These are phyloP conservation scores for Ustilago vetiveriae DNA, from an alignment of 1,284 basidiomycete species.

Conservation along the genomic window DNA sequence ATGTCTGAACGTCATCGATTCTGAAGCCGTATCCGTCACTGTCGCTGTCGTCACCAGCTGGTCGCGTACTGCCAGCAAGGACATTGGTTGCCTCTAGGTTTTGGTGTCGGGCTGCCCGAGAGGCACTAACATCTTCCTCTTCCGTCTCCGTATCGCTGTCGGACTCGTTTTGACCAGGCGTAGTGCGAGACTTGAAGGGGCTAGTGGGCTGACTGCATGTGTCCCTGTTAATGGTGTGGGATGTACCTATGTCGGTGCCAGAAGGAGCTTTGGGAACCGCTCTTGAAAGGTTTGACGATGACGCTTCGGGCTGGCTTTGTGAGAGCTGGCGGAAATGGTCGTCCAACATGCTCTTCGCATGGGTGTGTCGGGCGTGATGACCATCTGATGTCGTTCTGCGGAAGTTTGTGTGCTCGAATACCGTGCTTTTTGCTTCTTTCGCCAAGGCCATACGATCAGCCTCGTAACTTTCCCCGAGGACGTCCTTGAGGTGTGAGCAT, in stretches of 20 bases:
- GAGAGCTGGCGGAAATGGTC: conserved; percentile 34
- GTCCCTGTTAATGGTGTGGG: background rate
- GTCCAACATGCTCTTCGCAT: conserved; percentile 38
- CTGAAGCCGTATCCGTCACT: conserved; percentile 10
- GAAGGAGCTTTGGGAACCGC: background rate
- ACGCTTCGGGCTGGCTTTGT: conserved; percentile 20
- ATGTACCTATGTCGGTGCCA: background rate
- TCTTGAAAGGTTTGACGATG: background rate
- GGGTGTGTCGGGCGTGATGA: conserved; percentile 26
- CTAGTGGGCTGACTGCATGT: background rate
- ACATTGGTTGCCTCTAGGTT: background rate
- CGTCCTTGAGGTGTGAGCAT: conserved; percentile 74
- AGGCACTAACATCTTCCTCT: conserved; percentile 16
- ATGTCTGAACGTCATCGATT: conserved; percentile 17
- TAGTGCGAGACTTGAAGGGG: background rate
- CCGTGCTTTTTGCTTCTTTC: conserved; percentile 31
- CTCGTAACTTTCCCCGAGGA: conserved; percentile 75
- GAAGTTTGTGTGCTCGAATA: conserved; percentile 32
- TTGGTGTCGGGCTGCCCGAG: conserved; percentile 2
- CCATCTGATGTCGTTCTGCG: conserved; percentile 27
- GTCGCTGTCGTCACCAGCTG: conserved; percentile 11
- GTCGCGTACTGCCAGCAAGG: background rate
- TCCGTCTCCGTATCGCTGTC: conserved; percentile 40
- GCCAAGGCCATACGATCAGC: conserved; percentile 25
- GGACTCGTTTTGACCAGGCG: background rate